Conservation (phyloP, 345 rosid species). For the Salix brachista region DNA sequence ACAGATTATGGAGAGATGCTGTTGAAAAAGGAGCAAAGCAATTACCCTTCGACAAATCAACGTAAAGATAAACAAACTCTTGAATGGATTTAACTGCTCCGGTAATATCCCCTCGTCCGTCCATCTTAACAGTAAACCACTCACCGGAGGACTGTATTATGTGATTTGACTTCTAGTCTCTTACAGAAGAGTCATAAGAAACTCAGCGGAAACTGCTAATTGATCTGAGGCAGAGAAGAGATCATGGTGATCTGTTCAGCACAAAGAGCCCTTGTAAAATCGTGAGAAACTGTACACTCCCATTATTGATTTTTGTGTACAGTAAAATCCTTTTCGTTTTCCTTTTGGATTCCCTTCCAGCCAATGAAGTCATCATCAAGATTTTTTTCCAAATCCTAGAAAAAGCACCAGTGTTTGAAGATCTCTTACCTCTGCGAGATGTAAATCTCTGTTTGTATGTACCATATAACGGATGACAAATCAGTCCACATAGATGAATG, state of each 20-base stretch:
- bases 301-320: slow-evolving; percentile 39
- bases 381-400: not conserved
- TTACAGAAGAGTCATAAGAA: not conserved
- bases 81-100: slow-evolving; percentile 10
- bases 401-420: not conserved
- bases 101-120: not conserved
- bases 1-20: slow-evolving; percentile 81
- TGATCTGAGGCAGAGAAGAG: slow-evolving; percentile 16
- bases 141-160: not conserved
- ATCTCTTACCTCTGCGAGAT: not conserved
- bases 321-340: slow-evolving; percentile 9
- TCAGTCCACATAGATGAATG: too few species aligned
- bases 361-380: not conserved
- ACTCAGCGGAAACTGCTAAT: slow-evolving; percentile 20
- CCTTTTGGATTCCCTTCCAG: too few species aligned
- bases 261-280: slow-evolving; percentile 23
- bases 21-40: slow-evolving; percentile 62
- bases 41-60: slow-evolving; percentile 53
- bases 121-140: not conserved
- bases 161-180: slow-evolving; percentile 1
- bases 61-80: not conserved
- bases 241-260: not conserved
- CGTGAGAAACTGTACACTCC: slow-evolving; percentile 24
- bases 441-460: not conserved
- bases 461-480: too few species aligned